A percentile compares a stretch with the other conserved stretches of the same genome.
Conservation (phyloP, 1,284 basidiomycete genomes). For the Malassezia psittaci region DNA sequence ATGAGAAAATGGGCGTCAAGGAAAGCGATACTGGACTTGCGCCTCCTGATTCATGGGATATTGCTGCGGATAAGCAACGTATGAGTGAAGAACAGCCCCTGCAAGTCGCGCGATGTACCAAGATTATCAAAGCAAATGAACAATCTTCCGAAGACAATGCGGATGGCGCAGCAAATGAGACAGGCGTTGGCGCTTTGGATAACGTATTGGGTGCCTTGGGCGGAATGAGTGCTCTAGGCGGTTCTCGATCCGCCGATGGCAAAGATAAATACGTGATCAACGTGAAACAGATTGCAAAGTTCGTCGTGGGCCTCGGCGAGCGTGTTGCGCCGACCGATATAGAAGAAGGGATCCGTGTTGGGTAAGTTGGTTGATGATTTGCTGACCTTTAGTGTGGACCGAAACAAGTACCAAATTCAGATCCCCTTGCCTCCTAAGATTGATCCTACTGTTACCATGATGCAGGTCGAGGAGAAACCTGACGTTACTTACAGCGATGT, state of each 20-base stretch:
- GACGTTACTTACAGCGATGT: constrained; percentile 97
- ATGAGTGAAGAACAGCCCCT: constrained; percentile 87
- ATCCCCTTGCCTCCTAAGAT: constrained; percentile 99
- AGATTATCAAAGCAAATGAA: constrained; percentile 69
- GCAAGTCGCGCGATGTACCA: constrained; percentile 95
- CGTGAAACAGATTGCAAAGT: constrained; percentile 99
- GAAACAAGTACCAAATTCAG: constrained; percentile 96
- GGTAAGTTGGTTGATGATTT: constrained; percentile 54
- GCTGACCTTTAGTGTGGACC: constrained; percentile 57
- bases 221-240: constrained; percentile 23
- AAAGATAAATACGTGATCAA: constrained; percentile 96
- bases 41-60: constrained; percentile 89
- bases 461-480: constrained; percentile 99
- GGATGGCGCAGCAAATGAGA: constrained; percentile 10
- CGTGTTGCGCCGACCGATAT: constrained; percentile 95
- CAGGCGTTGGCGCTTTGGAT: constrained; percentile 24
- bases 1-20: constrained; percentile 94
- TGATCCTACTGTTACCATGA: constrained; percentile 98
- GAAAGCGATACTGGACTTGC: constrained; percentile 97
- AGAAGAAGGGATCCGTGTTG: constrained; percentile 99
- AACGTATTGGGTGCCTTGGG: constrained; percentile 30
- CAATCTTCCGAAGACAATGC: constrained; percentile 19
- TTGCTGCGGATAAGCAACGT: constrained; percentile 55
- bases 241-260: constrained; percentile 65
- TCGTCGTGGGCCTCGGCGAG: constrained; percentile 93